phyloP scores from a whole-genome alignment of 2,329 filamentous ascomycete genomes.

The Pleurostoma richardsiae region DNA sequence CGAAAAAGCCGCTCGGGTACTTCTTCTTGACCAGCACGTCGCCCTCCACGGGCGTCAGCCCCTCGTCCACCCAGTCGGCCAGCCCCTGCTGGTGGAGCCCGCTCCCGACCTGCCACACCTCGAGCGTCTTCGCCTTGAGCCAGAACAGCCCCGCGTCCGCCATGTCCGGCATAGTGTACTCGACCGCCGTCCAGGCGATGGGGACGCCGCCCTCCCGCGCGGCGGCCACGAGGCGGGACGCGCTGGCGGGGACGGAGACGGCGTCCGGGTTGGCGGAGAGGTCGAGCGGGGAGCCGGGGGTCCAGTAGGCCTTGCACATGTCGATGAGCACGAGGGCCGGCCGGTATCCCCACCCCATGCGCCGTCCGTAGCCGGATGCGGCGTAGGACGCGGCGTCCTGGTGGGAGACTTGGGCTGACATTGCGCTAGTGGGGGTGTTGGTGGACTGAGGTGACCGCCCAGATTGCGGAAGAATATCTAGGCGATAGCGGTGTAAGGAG shows the following conservation, averaged over 20 bases:
- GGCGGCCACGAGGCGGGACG: slow-evolving; percentile 30
- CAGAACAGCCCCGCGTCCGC: slow-evolving; percentile 37
- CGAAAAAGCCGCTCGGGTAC: slow-evolving; percentile 38
- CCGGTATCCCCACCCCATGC: slow-evolving; percentile 35
- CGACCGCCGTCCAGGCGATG: slow-evolving; percentile 37
- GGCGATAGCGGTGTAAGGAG: no score
- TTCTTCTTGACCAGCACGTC: slow-evolving; percentile 34
- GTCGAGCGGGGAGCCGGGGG: slow-evolving; percentile 32
- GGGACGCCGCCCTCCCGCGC: slow-evolving; percentile 30
- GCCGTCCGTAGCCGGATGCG: slow-evolving; percentile 29
- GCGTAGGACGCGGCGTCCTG: slow-evolving; percentile 15
- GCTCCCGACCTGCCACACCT: slow-evolving; percentile 32
- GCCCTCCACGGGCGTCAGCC: slow-evolving; percentile 27
- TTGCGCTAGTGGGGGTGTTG: no score
- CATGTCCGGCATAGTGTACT: slow-evolving; percentile 37
- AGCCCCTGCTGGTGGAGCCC: slow-evolving; percentile 26
- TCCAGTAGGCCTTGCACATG: slow-evolving; percentile 41
- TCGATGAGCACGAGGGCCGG: slow-evolving; percentile 39
- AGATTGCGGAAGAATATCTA: no score
- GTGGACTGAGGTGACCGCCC: no score
- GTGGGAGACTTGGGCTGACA: background rate
- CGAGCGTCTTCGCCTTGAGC: slow-evolving; percentile 33
- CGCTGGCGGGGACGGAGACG: slow-evolving; percentile 26
- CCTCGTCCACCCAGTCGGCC: slow-evolving; percentile 26
- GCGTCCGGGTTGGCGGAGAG: slow-evolving; percentile 28